These are phyloP conservation scores for Claviceps digitariae DNA, from an alignment of 2,329 filamentous ascomycete species.

Conservation along the genomic window DNA sequence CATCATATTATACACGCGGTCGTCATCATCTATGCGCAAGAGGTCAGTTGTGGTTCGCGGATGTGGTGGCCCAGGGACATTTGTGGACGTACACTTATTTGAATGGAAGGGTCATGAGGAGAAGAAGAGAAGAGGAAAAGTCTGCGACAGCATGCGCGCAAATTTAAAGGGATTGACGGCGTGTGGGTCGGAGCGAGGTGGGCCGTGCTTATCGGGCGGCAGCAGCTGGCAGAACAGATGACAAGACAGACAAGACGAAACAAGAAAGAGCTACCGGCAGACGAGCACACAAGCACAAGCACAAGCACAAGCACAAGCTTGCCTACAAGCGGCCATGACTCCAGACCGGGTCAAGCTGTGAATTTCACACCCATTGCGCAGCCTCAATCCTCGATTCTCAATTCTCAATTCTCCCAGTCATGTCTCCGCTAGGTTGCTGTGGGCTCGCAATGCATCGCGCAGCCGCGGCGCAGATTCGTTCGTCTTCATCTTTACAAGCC, in stretches of 20 bases:
- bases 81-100: slow-evolving; percentile 68
- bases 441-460: slow-evolving; percentile 11
- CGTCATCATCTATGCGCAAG: slow-evolving; percentile 83
- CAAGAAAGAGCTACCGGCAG: neutral
- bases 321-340: neutral
- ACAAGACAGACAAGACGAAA: neutral
- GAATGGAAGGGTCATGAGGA: slow-evolving; percentile 94
- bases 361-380: neutral
- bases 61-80: slow-evolving; percentile 7
- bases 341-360: neutral
- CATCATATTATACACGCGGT: slow-evolving; percentile 91
- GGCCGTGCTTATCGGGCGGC: slow-evolving; percentile 1
- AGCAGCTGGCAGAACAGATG: slow-evolving; percentile 3
- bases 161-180: slow-evolving; percentile 23
- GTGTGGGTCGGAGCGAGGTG: slow-evolving; percentile 1
- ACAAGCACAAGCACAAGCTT: neutral
- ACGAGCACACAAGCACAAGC: neutral
- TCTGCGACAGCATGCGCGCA: slow-evolving; percentile 16
- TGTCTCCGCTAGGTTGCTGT: slow-evolving; percentile 13
- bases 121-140: slow-evolving; percentile 38
- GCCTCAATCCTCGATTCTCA: slow-evolving; percentile 5
- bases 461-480: neutral
- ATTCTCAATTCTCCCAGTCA: slow-evolving; percentile 11
- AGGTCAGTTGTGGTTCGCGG: slow-evolving; percentile 18
- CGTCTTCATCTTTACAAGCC: neutral